Conservation (phyloP, 441 rosid genomes). For the Gossypium trilobum region DNA sequence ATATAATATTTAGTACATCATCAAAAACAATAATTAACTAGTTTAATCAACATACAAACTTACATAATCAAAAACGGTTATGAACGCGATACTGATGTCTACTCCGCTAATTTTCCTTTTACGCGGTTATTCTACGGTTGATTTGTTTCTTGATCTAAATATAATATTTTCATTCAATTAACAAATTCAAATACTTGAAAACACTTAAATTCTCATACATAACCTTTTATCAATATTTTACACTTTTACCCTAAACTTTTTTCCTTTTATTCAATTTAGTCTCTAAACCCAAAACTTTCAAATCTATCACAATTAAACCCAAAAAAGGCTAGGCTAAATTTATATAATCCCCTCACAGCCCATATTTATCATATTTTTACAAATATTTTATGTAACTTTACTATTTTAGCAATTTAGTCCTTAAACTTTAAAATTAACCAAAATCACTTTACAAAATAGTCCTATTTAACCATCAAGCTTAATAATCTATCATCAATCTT, state of each 20-base stretch:
- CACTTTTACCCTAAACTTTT: not conserved
- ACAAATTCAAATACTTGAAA: not conserved
- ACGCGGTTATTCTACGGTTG: not conserved
- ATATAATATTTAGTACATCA: not conserved
- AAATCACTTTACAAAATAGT: not conserved
- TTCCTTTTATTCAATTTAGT: not conserved
- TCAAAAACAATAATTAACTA: not conserved
- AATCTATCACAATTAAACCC: not conserved
- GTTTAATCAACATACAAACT: not conserved
- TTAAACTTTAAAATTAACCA: not conserved
- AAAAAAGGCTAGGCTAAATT: not conserved
- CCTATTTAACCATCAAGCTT: not conserved
- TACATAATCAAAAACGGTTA: not conserved
- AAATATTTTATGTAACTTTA: not conserved
- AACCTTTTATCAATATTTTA: not conserved
- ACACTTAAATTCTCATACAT: not conserved
- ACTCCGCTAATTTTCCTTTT: not conserved
- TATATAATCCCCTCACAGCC: not conserved
- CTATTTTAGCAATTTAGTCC: not conserved
- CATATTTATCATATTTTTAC: not conserved
- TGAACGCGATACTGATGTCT: not conserved
- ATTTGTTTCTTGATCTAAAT: not conserved
- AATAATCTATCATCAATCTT: not conserved
- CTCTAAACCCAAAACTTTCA: not conserved
- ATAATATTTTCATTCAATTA: not conserved